phyloP scores from a whole-genome alignment of 305 asterid genomes.

The Caryopteris hybrid region DNA sequence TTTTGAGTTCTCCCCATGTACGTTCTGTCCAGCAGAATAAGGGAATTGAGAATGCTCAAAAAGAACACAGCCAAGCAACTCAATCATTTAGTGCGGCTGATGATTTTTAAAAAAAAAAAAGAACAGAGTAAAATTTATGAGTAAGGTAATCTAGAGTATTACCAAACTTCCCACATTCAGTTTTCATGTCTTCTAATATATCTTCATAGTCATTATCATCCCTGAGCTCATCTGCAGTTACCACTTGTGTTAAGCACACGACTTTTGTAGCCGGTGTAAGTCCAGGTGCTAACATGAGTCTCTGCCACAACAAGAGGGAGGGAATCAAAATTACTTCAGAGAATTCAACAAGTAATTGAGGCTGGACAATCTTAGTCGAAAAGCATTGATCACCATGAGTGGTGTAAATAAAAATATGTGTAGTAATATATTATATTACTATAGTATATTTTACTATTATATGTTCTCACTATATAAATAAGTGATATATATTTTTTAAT shows the following conservation, averaged over 20 bases:
- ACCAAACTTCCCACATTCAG: constrained; percentile 93
- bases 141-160: constrained; percentile 12
- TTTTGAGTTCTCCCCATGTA: background rate
- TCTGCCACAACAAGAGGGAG: constrained; percentile 37
- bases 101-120: too few relatives aligned
- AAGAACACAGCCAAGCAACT: too few relatives aligned
- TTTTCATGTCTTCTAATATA: constrained; percentile 88
- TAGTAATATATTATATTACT: too few relatives aligned
- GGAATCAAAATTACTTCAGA: background rate
- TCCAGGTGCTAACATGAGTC: constrained; percentile 60
- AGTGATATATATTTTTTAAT: too few relatives aligned
- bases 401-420: too few relatives aligned
- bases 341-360: background rate
- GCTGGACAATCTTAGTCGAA: background rate
- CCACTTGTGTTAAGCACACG: constrained; percentile 83
- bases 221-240: constrained; percentile 68
- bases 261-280: constrained; percentile 63
- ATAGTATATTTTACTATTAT: too few relatives aligned
- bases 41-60: constrained; percentile 17
- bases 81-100: too few relatives aligned
- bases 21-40: constrained; percentile 18
- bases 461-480: too few relatives aligned
- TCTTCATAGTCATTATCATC: constrained; percentile 89
- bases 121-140: background rate
- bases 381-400: background rate